Base-by-base conservation (phyloP, 345 rosid species). In the Boechera retrofracta region DNA sequence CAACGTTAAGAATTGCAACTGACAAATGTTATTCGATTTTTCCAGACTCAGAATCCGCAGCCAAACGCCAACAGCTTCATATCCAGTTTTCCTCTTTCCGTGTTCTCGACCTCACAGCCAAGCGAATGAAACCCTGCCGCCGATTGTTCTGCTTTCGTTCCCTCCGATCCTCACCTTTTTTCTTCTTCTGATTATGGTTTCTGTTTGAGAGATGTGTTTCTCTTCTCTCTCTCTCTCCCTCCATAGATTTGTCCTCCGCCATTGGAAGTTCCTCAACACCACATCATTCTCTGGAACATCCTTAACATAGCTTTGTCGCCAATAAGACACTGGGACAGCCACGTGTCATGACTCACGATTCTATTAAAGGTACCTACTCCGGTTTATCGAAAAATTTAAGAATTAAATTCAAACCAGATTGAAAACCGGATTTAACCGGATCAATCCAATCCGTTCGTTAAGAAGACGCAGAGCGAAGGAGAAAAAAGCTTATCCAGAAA, bases 401-500 rank as follows among this genome's bases (percentile, higher is more conserved):
- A 70, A 70, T 11, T 41, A 5, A 7, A 65, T 42, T 21, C 3
- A 6, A 15, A 49, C 67, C 62, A 29, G 49, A 28, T 2, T 2
- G 11, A 18, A 32, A 67, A 62, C 71, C 66, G 66, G 76, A 54
- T 63, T 47, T 45, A 6, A 6, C 15, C 52, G 71, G 61, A 64
- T 39, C 63, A 57, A 58, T 57, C 77, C 68, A 26, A 65, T 65
- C 81, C 73, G 68, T 77, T 64, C 62, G 49, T 65, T 77, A 35
- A 71, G 59, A 77, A 63, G 73, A 61, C 13, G 10, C 48, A 15
- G 62, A 59, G 51, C n/a, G 18, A 39, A 38, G 21, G 10, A 47
- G 24, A 28, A 35, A 36, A 47, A 58, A 66, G 73, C 77, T 78
- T 78, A 78, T 78, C 81, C 81, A 71, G 80, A 77, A 45, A 45